Conservation (phyloP, 2,329 filamentous ascomycete species). For the Elsinoe batatas region DNA sequence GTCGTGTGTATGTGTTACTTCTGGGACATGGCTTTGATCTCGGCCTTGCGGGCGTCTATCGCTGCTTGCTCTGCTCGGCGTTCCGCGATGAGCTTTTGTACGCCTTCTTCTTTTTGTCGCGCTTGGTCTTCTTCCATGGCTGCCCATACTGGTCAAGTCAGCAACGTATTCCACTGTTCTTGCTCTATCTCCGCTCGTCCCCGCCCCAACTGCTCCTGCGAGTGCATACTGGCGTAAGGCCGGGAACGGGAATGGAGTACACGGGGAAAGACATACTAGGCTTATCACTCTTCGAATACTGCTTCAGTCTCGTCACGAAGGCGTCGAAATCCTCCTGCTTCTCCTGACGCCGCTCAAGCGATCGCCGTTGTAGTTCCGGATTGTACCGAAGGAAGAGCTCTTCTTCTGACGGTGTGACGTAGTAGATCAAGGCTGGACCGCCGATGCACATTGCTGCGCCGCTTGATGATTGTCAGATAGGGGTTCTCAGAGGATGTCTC, state of each 20-base stretch:
- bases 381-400: constrained; percentile 87
- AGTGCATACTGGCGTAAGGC: background rate
- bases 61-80: constrained; percentile 22
- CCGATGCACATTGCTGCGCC: constrained; percentile 65
- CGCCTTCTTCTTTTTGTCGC: constrained; percentile 19
- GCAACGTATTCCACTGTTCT: background rate
- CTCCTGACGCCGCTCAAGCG: constrained; percentile 66
- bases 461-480: constrained; percentile 39
- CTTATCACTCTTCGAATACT: constrained; percentile 83
- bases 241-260: background rate
- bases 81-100: constrained; percentile 23
- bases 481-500: too few species aligned
- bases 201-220: too few species aligned
- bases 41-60: constrained; percentile 23
- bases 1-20: background rate
- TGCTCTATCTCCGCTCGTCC: too few species aligned
- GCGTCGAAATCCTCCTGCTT: constrained; percentile 79
- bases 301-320: constrained; percentile 74
- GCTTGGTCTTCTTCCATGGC: constrained; percentile 27
- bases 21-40: constrained; percentile 21
- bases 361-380: constrained; percentile 82
- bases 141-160: constrained; percentile 26
- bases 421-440: constrained; percentile 75
- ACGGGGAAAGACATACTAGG: constrained; percentile 53
- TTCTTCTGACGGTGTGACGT: constrained; percentile 74